Evolutionary conservation across 495 filamentous ascomycete genomes (phyloP), one percentile per base, ranked within the genome.

Genomic region (Penicillium cinerascens): DNA sequence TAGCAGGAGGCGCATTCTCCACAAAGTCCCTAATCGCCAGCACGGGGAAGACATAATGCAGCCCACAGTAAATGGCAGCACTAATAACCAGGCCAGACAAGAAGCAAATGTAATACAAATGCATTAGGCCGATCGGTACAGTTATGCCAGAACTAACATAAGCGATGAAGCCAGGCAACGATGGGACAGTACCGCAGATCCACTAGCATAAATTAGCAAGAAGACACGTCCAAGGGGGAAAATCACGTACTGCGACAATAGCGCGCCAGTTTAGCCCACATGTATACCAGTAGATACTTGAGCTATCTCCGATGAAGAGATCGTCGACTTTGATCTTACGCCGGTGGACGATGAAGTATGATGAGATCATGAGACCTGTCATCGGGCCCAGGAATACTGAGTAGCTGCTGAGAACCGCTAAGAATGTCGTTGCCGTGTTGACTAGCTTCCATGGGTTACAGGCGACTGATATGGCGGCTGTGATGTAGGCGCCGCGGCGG

Each of bases 381-480:
- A 76, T 73, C 0, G 71, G 71, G n/a, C 69, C 70, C 4, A 80
- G 54, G 55, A 81, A 79, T 22, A 81, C 71, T 0, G 72, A 70
- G 49, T 74, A 81, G 6, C 72, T 72, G 43, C 68, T 73, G 7
- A 81, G 57, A 2, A 81, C 74, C 6, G 54, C 43, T 22, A 81
- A 69, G 55, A 80, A 80, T 5, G 68, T 79, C 6, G 67, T 67
- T 6, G 76, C 77, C 18, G 63, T 69, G 42, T 74, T 75, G 45
- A 80, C 70, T 3, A 77, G 67, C 29, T 80, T 72, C 78, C 78
- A 81, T 1, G 78, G 78, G 39, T 73, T 69, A 22, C 74, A 72
- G 6, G 70, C 70, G n/a, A 78, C 57, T n/a, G 72, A 73, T 29
- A 78, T 61, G 23, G 78, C 48, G 38, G 71, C 70, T 17, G 65